Evolutionary conservation across 2,329 filamentous ascomycete species (phyloP).

Genomic region (Aspergillus thermomutatus): DNA sequence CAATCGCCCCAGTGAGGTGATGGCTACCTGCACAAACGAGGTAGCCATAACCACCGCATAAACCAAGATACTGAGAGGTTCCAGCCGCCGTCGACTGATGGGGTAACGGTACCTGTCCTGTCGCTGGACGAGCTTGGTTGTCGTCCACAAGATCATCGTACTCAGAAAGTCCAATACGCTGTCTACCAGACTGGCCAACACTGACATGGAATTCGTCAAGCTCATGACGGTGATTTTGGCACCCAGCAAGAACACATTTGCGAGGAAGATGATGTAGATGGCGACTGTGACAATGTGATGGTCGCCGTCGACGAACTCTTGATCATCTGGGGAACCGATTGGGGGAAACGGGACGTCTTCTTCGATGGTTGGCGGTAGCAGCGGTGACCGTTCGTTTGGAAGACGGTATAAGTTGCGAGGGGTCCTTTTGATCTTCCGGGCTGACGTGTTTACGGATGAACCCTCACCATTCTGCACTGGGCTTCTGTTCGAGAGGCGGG

Average conservation of each 20-base stretch:
- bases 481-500: slow-evolving; percentile 20
- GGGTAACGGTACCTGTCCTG: slow-evolving; percentile 62
- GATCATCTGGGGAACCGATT: slow-evolving; percentile 43
- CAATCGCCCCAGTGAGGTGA: slow-evolving; percentile 59
- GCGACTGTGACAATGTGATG: slow-evolving; percentile 77
- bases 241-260: slow-evolving; percentile 70
- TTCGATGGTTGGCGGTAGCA: slow-evolving; percentile 41
- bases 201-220: slow-evolving; percentile 65
- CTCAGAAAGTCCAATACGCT: slow-evolving; percentile 65
- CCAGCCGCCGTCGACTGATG: slow-evolving; percentile 60
- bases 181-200: slow-evolving; percentile 65
- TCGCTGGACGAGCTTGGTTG: slow-evolving; percentile 56
- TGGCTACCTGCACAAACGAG: slow-evolving; percentile 59
- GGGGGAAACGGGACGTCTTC: slow-evolving; percentile 58
- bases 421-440: slow-evolving; percentile 62
- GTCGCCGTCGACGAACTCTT: slow-evolving; percentile 60
- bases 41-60: slow-evolving; percentile 67
- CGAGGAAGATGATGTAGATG: slow-evolving; percentile 79
- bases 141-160: slow-evolving; percentile 61
- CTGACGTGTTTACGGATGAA: slow-evolving; percentile 34
- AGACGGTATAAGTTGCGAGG: slow-evolving; percentile 82
- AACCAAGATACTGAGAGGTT: slow-evolving; percentile 63
- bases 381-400: slow-evolving; percentile 32
- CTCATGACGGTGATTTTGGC: slow-evolving; percentile 75
- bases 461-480: slow-evolving; percentile 30